phyloP scores from a whole-genome alignment of 306 rosid species.

The Castanea crenata region DNA sequence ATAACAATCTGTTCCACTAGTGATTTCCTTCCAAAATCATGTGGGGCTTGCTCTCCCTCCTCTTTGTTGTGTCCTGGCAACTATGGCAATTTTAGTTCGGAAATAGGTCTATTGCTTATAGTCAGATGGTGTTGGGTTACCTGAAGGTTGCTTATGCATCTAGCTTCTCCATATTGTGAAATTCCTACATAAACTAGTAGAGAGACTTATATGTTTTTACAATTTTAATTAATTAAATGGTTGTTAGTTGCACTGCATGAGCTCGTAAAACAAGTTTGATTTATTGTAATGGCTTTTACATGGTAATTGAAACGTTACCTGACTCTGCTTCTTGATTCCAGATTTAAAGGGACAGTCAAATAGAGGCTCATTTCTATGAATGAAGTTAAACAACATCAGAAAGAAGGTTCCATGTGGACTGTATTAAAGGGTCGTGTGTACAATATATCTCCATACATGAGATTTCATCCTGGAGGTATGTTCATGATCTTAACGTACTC shows the following conservation, averaged over 20 bases:
- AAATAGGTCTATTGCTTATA: background rate
- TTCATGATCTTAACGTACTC: slow-evolving; percentile 15
- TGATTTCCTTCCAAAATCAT: background rate
- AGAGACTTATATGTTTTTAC: background rate
- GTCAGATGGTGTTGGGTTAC: background rate
- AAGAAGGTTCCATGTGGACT: slow-evolving; percentile 91
- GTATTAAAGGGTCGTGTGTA: slow-evolving; percentile 90
- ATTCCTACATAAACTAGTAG: background rate
- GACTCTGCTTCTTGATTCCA: slow-evolving; percentile 29
- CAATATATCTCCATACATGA: slow-evolving; percentile 84
- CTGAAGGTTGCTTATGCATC: background rate
- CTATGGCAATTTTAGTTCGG: background rate
- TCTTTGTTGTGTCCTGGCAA: background rate
- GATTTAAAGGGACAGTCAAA: slow-evolving; percentile 88
- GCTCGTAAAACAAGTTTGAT: background rate
- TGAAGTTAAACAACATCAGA: slow-evolving; percentile 76
- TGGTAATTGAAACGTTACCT: slow-evolving; percentile 3
- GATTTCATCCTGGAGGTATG: slow-evolving; percentile 97
- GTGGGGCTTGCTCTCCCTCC: background rate
- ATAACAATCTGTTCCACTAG: background rate
- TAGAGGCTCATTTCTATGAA: slow-evolving; percentile 77
- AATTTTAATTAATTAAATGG: background rate
- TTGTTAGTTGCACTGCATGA: background rate
- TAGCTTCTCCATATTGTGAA: background rate
- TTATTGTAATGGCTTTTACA: slow-evolving; percentile 4